phyloP scores from a whole-genome alignment of 2,329 filamentous ascomycete species.

The Aspergillus spinulosporus region DNA sequence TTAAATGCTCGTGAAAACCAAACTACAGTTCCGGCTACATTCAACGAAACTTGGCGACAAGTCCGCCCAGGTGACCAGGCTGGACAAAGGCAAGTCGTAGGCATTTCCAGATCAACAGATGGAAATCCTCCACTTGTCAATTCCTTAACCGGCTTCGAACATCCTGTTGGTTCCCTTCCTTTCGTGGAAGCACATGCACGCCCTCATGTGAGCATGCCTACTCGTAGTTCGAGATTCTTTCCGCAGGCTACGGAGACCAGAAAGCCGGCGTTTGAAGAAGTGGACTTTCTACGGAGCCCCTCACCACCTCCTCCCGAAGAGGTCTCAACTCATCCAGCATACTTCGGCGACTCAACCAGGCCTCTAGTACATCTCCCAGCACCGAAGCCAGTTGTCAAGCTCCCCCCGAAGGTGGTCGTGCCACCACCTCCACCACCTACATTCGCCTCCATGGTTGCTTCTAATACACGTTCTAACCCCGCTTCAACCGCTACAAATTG shows the following conservation, averaged over 20 bases:
- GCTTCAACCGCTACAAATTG: conserved; percentile 57
- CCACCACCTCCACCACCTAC: conserved; percentile 48
- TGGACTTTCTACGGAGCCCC: conserved; percentile 39
- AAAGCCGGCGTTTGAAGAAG: conserved; percentile 33
- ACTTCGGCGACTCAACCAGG: conserved; percentile 50
- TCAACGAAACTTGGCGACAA: conserved; percentile 51
- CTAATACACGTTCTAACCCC: conserved; percentile 43
- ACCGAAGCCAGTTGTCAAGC: conserved; percentile 72
- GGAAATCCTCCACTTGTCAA: conserved; percentile 30
- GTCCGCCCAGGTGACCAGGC: conserved; percentile 44
- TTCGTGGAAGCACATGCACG: conserved; percentile 38
- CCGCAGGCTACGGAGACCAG: conserved; percentile 43
- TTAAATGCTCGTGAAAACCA: conserved; percentile 39
- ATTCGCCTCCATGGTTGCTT: conserved; percentile 47
- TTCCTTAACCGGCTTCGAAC: conserved; percentile 39
- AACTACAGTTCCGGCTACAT: conserved; percentile 36
- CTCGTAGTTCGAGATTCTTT: conserved; percentile 52
- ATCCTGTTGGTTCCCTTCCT: conserved; percentile 37
- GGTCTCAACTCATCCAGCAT: conserved; percentile 56
- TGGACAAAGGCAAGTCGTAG: conserved; percentile 41
- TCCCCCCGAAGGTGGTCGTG: conserved; percentile 63
- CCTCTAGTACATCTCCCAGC: conserved; percentile 60
- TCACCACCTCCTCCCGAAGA: conserved; percentile 61
- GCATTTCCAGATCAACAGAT: conserved; percentile 37
- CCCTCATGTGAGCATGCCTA: conserved; percentile 35